A percentile compares a stretch with the other conserved stretches of the same genome.
These are phyloP conservation scores for Solanum sejunctum DNA, from an alignment of 257 asterid genomes.

Conservation along the genomic window DNA sequence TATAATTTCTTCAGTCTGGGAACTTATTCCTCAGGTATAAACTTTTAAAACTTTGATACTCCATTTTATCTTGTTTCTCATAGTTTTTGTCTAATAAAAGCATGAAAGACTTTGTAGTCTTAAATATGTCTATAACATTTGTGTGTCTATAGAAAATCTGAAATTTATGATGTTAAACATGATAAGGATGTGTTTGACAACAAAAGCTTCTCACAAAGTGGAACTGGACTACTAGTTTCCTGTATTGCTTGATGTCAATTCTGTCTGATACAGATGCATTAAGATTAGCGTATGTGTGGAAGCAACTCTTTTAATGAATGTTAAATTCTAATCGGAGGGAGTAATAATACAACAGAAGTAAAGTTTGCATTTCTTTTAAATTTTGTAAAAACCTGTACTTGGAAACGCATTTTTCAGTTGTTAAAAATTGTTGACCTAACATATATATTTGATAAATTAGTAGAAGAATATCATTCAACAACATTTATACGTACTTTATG, in stretches of 20 bases:
- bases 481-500: too few relatives aligned
- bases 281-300: neutral
- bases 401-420: too few relatives aligned
- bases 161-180: neutral
- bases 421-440: too few relatives aligned
- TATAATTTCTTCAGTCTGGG: neutral
- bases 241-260: neutral
- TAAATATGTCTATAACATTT: neutral
- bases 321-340: neutral
- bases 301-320: neutral
- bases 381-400: too few relatives aligned
- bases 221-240: neutral
- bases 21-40: neutral
- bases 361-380: neutral
- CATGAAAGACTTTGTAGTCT: neutral
- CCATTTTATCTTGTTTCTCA: neutral
- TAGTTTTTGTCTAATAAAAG: neutral
- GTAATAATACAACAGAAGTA: neutral
- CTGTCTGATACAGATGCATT: neutral
- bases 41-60: neutral
- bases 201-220: neutral
- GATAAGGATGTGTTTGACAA: neutral
- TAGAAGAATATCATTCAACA: too few relatives aligned
- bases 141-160: neutral
- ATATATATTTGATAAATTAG: too few relatives aligned